Conservation (phyloP, 441 rosid genomes). For the Flueggea neowawraea region DNA sequence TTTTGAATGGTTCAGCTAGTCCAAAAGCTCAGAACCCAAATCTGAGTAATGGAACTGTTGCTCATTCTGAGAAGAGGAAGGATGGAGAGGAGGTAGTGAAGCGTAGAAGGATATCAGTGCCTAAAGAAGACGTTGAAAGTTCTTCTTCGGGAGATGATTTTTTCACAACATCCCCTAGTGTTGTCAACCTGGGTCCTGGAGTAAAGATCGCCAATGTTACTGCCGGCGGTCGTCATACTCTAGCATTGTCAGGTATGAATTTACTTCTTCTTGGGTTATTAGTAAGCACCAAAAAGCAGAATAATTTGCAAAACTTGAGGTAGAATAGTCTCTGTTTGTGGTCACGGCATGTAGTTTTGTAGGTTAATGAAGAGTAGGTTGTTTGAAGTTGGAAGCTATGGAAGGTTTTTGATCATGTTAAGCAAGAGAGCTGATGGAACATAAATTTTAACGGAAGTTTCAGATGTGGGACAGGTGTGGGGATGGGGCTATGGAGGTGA, state of each 20-base stretch:
- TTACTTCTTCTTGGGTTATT: neutral
- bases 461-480: slow-evolving; percentile 97
- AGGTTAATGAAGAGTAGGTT: slow-evolving; percentile 35
- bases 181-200: slow-evolving; percentile 68
- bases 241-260: slow-evolving; percentile 70
- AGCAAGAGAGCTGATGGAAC: slow-evolving; percentile 41
- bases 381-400: slow-evolving; percentile 39
- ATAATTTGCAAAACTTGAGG: slow-evolving; percentile 19
- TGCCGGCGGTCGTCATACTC: slow-evolving; percentile 92
- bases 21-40: slow-evolving; percentile 39
- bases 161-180: slow-evolving; percentile 65
- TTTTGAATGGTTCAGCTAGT: slow-evolving; percentile 21
- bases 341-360: slow-evolving; percentile 40
- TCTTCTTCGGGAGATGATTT: slow-evolving; percentile 59
- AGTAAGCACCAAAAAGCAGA: neutral
- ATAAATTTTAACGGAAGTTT: slow-evolving; percentile 38
- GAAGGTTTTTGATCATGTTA: slow-evolving; percentile 36
- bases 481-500: slow-evolving; percentile 99
- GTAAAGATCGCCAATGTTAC: slow-evolving; percentile 68
- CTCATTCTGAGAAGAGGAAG: slow-evolving; percentile 34
- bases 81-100: slow-evolving; percentile 59
- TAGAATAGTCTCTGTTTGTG: slow-evolving; percentile 27
- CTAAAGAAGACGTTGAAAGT: slow-evolving; percentile 68
- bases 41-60: slow-evolving; percentile 19
- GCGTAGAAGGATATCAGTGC: slow-evolving; percentile 51